phyloP scores from a whole-genome alignment of 257 asterid genomes.

The Capsicum baccatum region DNA sequence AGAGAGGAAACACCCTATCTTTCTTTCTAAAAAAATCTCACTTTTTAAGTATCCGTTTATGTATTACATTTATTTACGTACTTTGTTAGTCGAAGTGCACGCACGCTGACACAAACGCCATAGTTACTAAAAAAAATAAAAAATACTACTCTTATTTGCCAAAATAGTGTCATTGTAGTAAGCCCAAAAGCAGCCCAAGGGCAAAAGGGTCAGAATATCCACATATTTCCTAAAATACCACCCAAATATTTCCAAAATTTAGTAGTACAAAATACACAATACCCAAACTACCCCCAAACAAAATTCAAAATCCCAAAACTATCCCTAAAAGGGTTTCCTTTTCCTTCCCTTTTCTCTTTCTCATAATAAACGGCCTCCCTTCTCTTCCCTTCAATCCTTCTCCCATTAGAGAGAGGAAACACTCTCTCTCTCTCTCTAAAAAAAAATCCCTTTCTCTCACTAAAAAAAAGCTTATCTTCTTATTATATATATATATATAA shows the following conservation, averaged over 20 bases:
- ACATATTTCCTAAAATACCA: neutral
- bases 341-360: neutral
- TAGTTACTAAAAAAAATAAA: too few species aligned
- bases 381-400: constrained; percentile 31
- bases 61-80: too few species aligned
- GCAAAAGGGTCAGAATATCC: too few species aligned
- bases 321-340: constrained; percentile 35
- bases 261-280: neutral
- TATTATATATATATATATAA: neutral
- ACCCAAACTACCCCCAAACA: neutral
- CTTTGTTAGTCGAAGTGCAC: too few species aligned
- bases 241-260: neutral
- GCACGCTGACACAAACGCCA: too few species aligned
- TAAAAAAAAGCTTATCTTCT: constrained; percentile 4
- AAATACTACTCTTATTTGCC: too few species aligned
- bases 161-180: too few species aligned
- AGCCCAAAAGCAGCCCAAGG: too few species aligned
- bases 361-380: neutral
- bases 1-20: neutral
- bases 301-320: neutral
- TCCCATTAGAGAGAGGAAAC: constrained; percentile 59
- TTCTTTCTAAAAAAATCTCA: constrained; percentile 24
- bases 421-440: constrained; percentile 36
- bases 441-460: constrained; percentile 24
- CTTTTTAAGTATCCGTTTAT: neutral